phyloP scores from a whole-genome alignment of 306 rosid species.

The Hippophae tibetana region DNA sequence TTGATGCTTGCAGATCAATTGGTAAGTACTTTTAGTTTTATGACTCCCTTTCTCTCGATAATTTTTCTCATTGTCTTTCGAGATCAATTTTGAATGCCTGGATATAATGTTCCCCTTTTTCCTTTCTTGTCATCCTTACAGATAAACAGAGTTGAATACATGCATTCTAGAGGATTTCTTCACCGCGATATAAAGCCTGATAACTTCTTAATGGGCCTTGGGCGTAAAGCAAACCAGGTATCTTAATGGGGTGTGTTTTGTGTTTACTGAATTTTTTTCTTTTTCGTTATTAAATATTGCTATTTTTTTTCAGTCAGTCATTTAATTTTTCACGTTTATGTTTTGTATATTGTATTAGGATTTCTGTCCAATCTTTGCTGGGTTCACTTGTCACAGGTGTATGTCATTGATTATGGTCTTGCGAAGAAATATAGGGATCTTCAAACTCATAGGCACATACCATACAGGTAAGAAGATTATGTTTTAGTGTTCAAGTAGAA shows the following conservation, averaged over 20 bases:
- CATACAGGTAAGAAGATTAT: constrained; percentile 61
- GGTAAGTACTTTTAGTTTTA: constrained; percentile 35
- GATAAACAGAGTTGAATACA: constrained; percentile 81
- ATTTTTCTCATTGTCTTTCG: too few relatives aligned
- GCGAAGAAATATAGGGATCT: constrained; percentile 95
- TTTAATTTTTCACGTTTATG: too few relatives aligned
- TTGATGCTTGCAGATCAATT: constrained; percentile 99
- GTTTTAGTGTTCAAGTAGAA: not conserved
- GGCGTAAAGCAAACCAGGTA: constrained; percentile 82
- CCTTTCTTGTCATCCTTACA: constrained; percentile 14
- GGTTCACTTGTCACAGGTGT: constrained; percentile 51
- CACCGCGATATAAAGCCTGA: constrained; percentile 88
- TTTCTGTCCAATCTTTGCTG: not conserved
- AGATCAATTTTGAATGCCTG: constrained; percentile 9
- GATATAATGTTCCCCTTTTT: not conserved
- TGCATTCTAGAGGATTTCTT: constrained; percentile 73
- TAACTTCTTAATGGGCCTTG: constrained; percentile 78
- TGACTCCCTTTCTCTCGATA: constrained; percentile 3
- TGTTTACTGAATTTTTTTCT: too few relatives aligned
- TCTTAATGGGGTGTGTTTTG: too few relatives aligned
- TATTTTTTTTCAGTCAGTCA: too few relatives aligned
- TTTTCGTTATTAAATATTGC: too few relatives aligned
- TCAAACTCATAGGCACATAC: constrained; percentile 94
- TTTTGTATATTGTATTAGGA: too few relatives aligned
- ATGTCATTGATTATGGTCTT: constrained; percentile 89